Evolutionary conservation across 2,329 filamentous ascomycete species (phyloP).

Genomic region (Aspergillus tanneri): DNA sequence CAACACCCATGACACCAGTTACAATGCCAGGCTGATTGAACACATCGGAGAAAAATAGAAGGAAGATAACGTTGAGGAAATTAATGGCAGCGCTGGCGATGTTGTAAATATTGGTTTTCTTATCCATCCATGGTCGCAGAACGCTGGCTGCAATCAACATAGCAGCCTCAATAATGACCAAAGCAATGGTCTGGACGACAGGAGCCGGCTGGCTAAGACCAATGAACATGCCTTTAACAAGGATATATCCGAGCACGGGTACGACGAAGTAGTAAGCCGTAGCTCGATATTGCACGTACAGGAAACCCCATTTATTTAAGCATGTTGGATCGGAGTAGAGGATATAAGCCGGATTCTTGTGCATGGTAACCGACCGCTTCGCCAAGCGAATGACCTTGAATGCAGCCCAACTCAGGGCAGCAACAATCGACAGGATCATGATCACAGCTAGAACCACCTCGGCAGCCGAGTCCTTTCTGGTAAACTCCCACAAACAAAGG

Average conservation of each 20-base stretch:
- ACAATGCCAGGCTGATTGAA: constrained; percentile 82
- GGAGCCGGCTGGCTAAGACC: constrained; percentile 71
- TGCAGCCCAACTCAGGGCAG: constrained; percentile 79
- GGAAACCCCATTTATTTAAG: constrained; percentile 96
- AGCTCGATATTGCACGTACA: constrained; percentile 95
- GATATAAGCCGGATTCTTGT: constrained; percentile 96
- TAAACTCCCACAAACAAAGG: constrained; percentile 91
- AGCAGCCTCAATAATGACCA: constrained; percentile 77
- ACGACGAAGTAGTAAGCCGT: constrained; percentile 95
- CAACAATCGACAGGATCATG: constrained; percentile 78
- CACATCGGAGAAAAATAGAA: constrained; percentile 82
- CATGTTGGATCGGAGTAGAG: constrained; percentile 92
- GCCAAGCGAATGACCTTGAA: constrained; percentile 88
- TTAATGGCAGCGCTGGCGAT: constrained; percentile 88
- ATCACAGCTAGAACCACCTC: constrained; percentile 84
- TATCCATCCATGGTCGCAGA: constrained; percentile 95
- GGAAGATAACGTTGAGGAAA: constrained; percentile 85
- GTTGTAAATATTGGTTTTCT: constrained; percentile 96
- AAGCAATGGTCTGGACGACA: constrained; percentile 73
- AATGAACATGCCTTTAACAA: constrained; percentile 89
- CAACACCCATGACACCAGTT: constrained; percentile 81
- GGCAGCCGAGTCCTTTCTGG: constrained; percentile 77
- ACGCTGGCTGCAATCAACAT: constrained; percentile 76
- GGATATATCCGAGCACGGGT: constrained; percentile 70
- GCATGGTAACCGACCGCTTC: constrained; percentile 81